A percentile compares a stretch with the other conserved stretches of the same genome.
Evolutionary conservation across 306 rosid genomes (phyloP).

Genomic region (Lotus japonicus): DNA sequence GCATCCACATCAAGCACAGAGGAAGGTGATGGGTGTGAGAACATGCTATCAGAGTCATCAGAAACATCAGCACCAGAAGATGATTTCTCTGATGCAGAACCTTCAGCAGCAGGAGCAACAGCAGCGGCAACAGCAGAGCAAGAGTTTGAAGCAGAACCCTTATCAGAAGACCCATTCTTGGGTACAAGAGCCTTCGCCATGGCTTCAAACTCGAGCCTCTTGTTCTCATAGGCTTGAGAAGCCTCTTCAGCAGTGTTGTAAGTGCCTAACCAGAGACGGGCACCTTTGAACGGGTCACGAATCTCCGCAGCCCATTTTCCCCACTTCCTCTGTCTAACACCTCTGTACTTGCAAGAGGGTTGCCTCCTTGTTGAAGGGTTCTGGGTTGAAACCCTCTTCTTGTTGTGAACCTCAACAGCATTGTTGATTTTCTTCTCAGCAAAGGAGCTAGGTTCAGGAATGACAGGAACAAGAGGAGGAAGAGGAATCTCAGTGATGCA

Average conservation of each 20-base stretch:
- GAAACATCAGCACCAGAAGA: slow-evolving; percentile 9
- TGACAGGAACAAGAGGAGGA: background rate
- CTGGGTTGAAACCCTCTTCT: slow-evolving; percentile 23
- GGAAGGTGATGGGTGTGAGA: slow-evolving; percentile 48
- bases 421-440: slow-evolving; percentile 21
- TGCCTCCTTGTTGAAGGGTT: background rate
- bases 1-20: slow-evolving; percentile 61
- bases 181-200: slow-evolving; percentile 6
- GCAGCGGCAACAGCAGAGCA: background rate
- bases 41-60: slow-evolving; percentile 30
- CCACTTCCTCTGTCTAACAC: slow-evolving; percentile 78
- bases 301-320: slow-evolving; percentile 97
- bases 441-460: slow-evolving; percentile 18
- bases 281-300: slow-evolving; percentile 57
- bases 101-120: background rate
- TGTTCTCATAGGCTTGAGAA: slow-evolving; percentile 51
- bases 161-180: background rate
- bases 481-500: slow-evolving; percentile 29
- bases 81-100: background rate
- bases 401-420: too few species aligned
- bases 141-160: background rate
- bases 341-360: slow-evolving; percentile 44
- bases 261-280: slow-evolving; percentile 77
- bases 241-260: slow-evolving; percentile 75
- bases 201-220: slow-evolving; percentile 41